Conservation (phyloP, 495 filamentous ascomycete genomes). For the Bacidia gigantensis region DNA sequence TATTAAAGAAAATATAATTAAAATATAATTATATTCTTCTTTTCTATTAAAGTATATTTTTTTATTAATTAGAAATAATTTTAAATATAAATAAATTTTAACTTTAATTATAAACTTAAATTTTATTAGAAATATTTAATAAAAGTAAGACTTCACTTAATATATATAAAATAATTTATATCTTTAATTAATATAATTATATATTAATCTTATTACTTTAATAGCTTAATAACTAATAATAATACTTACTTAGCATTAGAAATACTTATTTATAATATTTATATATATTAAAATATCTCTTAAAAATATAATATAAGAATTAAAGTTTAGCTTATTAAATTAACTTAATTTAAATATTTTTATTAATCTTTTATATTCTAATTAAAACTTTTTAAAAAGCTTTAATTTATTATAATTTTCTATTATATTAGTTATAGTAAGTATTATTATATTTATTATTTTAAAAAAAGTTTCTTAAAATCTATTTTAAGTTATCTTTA, state of each 20-base stretch:
- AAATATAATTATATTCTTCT: no score
- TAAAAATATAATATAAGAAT: background rate
- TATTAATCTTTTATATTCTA: background rate
- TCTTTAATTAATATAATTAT: no score
- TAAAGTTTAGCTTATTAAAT: background rate
- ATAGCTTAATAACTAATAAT: no score
- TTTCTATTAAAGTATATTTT: background rate
- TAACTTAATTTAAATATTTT: background rate
- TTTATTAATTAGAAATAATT: no score
- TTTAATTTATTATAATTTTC: background rate
- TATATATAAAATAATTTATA: no score
- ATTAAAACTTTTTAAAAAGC: background rate
- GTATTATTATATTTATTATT: background rate
- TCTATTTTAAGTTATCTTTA: background rate
- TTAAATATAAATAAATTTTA: constrained; percentile 7
- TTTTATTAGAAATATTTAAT: background rate
- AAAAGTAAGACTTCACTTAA: no score
- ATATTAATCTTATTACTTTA: no score
- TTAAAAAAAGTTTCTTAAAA: background rate
- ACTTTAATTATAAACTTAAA: no score
- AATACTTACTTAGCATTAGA: constrained; percentile 1
- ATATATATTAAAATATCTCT: background rate
- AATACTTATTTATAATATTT: background rate
- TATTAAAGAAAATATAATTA: no score
- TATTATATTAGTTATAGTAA: background rate